Evolutionary conservation across 768 basidiomycete genomes (phyloP), one percentile per base, ranked within the genome.

Genomic region (Galerina sulciceps): DNA sequence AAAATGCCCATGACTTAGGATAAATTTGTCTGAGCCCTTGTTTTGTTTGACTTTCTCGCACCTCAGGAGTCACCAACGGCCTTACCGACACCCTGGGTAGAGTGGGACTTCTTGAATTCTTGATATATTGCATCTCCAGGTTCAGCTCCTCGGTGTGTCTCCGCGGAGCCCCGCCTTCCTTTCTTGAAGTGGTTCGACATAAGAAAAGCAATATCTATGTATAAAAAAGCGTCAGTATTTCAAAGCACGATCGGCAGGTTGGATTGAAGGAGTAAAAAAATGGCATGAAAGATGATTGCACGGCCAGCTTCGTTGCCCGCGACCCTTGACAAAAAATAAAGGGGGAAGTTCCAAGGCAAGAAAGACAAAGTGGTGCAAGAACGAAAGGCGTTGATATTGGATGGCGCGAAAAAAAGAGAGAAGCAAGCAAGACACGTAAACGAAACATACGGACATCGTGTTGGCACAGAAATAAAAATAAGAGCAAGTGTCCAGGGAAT

Each of bases 161-260:
- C 17, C 23, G 44, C 36, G 10, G 49, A 20, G 8, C 22, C 6
- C 3, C 55, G 54, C 10, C 59, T 38, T 58, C 72, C 68, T 31
- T 73, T 68, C 51, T 74, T 73, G 67, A 73, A 73, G 48, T 74
- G 68, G 58, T 74, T 73, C 6, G 73, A 74, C 65, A 74, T 69
- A 37, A 74, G 69, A 61, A 74, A 74, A 4, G 73, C 73, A 34
- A 74, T 72, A 48, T 74, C 73, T 74, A 60, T 17, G 51, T 23
- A 42, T 35, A 45, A 50, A 26, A 31, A 45, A 15, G 42, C n/a
- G 49, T 51, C 10, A 59, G 51, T 5, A 50, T 22, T 14, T 22
- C 47, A 11, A 15, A 1, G 37, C 14, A 22, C 15, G 10, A 22
- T 38, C 14, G 20, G 37, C 26, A 38, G 13, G n/a, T 1, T 2